These are phyloP conservation scores for Venustampulla echinocandica DNA, from an alignment of 495 filamentous ascomycete species.

Conservation along the genomic window DNA sequence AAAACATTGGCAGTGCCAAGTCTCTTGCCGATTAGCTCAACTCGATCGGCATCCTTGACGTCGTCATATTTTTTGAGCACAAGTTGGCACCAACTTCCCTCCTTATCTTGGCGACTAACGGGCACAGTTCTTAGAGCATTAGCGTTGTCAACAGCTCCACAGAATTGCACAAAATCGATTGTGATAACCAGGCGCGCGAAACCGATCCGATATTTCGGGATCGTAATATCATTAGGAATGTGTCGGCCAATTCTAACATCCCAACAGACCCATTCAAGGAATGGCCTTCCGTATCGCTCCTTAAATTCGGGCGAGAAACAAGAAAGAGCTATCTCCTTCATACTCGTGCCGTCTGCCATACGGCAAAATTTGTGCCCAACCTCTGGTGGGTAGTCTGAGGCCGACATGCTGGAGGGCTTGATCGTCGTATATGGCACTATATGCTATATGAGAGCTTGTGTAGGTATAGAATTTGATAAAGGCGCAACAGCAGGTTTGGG, in stretches of 20 bases:
- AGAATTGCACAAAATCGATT: background rate
- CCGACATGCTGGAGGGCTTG: too few relatives aligned
- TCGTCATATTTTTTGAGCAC: background rate
- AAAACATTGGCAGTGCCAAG: background rate
- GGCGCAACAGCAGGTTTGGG: too few relatives aligned
- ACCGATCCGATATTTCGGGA: background rate
- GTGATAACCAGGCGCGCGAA: background rate
- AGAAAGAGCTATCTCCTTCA: too few relatives aligned
- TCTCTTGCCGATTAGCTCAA: background rate
- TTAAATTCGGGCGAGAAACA: too few relatives aligned
- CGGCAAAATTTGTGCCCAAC: too few relatives aligned
- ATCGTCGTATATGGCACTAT: too few relatives aligned
- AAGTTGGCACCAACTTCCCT: background rate
- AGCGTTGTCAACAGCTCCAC: background rate
- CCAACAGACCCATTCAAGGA: too few relatives aligned
- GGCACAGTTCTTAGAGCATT: background rate
- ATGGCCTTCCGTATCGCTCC: too few relatives aligned
- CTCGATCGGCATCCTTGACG: background rate
- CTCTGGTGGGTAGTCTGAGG: too few relatives aligned
- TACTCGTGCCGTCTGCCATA: too few relatives aligned
- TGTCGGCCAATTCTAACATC: background rate
- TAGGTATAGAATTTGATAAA: too few relatives aligned
- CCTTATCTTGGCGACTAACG: background rate
- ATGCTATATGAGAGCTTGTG: too few relatives aligned
- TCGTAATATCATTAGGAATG: background rate